phyloP scores from a whole-genome alignment of 176 grass and related monocot genomes.

The Cenchrus purpureus region DNA sequence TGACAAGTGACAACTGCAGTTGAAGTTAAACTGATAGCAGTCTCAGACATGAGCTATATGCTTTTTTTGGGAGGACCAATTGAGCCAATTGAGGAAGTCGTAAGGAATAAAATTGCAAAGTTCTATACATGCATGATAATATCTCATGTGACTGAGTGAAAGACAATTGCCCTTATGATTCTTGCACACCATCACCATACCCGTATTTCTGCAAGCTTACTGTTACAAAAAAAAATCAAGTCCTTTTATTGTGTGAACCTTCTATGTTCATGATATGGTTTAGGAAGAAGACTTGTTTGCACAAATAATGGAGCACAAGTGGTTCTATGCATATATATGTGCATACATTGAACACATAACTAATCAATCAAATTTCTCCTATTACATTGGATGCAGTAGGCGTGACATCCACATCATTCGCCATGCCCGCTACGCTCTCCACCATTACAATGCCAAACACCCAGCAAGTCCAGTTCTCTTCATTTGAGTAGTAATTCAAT shows the following conservation, averaged over 20 bases:
- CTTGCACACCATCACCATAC: no score
- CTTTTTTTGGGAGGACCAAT: no score
- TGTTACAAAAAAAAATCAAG: background rate
- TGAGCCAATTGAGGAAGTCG: no score
- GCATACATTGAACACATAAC: background rate
- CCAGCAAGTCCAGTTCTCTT: background rate
- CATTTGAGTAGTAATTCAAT: background rate
- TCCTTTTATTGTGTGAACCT: no score
- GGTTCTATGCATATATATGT: no score
- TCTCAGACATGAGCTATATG: background rate
- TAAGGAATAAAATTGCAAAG: no score
- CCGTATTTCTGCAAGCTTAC: no score
- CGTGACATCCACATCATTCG: background rate
- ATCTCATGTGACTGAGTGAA: background rate
- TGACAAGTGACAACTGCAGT: background rate
- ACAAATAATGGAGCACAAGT: no score
- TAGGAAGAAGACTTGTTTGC: no score
- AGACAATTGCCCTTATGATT: background rate
- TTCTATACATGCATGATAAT: background rate
- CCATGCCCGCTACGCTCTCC: slow-evolving; percentile 5
- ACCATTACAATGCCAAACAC: slow-evolving; percentile 24
- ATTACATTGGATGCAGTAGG: background rate
- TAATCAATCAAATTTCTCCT: background rate
- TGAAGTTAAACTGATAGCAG: background rate
- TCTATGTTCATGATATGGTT: no score